These are phyloP conservation scores for Polychytrium aggregatum DNA, from an alignment of 192 early-diverging fungal genomes.

Conservation along the genomic window DNA sequence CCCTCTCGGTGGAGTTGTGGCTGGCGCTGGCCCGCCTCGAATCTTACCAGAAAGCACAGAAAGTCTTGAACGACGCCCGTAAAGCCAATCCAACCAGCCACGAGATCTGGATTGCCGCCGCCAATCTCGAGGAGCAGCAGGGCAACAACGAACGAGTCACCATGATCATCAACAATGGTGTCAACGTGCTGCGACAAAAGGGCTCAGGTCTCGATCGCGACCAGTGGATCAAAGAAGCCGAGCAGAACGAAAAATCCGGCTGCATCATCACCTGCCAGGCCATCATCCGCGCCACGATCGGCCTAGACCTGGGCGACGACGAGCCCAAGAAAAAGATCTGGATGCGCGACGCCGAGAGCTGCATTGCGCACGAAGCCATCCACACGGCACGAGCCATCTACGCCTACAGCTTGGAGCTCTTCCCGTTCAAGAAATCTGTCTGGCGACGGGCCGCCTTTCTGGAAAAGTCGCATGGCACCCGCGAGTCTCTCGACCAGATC, in stretches of 20 bases:
- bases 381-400: constrained; percentile 83
- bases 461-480: constrained; percentile 74
- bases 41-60: constrained; percentile 73
- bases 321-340: constrained; percentile 70
- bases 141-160: constrained; percentile 53
- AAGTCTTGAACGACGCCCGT: constrained; percentile 85
- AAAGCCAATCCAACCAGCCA: constrained; percentile 72
- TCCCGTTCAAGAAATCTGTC: constrained; percentile 66
- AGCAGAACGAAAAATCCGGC: constrained; percentile 66
- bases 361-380: constrained; percentile 43
- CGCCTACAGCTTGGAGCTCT: constrained; percentile 62
- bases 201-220: constrained; percentile 68
- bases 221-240: constrained; percentile 83
- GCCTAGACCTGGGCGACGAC: constrained; percentile 63
- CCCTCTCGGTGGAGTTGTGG: constrained; percentile 87
- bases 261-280: constrained; percentile 68
- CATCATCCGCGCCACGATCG: constrained; percentile 70
- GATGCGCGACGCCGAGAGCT: constrained; percentile 83
- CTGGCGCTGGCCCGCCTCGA: constrained; percentile 88
- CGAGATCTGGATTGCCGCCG: constrained; percentile 93
- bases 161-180: constrained; percentile 60
- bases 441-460: constrained; percentile 80
- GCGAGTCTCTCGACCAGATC: constrained; percentile 61
- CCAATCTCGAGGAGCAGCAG: constrained; percentile 79
- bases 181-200: constrained; percentile 48